Percentiles rank a stretch among this genome's conserved stretches.
These are phyloP conservation scores for Grosmannia huntii DNA, from an alignment of 2,329 filamentous ascomycete species.

Conservation along the genomic window DNA sequence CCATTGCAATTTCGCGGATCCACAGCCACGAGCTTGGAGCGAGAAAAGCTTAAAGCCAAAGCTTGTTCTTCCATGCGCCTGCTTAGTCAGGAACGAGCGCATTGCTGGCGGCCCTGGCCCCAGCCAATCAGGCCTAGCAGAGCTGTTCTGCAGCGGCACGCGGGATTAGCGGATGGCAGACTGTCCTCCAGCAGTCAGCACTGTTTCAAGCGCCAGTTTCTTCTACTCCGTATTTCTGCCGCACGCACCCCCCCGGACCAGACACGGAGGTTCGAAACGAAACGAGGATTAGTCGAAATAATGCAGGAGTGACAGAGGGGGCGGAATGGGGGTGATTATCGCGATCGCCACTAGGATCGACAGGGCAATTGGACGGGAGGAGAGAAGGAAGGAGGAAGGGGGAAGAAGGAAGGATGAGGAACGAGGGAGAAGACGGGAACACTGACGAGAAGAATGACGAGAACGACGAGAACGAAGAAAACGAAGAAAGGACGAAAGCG, in stretches of 20 bases:
- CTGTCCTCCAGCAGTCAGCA: background rate
- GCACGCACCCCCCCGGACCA: background rate
- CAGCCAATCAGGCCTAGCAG: background rate
- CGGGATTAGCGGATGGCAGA: background rate
- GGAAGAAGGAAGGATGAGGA: background rate
- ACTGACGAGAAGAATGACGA: background rate
- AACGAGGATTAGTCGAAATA: constrained; percentile 1
- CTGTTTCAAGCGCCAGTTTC: background rate
- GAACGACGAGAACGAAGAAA: background rate
- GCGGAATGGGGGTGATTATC: background rate
- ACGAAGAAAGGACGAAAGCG: background rate
- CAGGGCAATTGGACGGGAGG: background rate
- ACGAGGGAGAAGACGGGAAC: background rate
- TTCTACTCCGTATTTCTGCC: background rate
- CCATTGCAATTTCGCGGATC: background rate
- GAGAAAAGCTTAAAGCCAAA: background rate
- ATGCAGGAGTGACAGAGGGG: background rate
- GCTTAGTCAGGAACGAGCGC: background rate
- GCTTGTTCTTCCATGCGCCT: background rate
- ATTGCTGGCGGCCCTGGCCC: background rate
- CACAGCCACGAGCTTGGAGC: background rate
- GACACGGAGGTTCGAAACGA: background rate
- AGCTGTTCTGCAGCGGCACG: background rate
- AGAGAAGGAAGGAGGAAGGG: background rate
- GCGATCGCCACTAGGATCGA: background rate